Conservation (phyloP, 805 yeast genomes). For the Pichia manshurica region DNA sequence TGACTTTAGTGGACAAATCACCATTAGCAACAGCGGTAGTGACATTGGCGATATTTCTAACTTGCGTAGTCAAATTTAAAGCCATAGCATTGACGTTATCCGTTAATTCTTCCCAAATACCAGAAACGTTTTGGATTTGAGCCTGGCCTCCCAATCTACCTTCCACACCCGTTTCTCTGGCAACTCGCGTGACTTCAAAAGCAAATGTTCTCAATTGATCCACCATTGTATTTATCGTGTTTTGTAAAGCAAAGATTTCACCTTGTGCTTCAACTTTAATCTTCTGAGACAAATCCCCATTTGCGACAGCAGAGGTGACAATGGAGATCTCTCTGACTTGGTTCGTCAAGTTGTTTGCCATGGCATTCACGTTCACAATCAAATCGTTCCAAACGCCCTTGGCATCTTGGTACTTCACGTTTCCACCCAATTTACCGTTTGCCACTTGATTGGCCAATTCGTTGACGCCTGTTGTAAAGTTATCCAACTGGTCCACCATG, state of each 20-base stretch:
- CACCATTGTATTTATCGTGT: conserved; percentile 85
- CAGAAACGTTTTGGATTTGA: conserved; percentile 68
- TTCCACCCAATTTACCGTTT: conserved; percentile 86
- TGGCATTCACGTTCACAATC: conserved; percentile 78
- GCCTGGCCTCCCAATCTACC: conserved; percentile 90
- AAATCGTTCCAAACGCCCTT: conserved; percentile 85
- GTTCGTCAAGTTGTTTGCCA: conserved; percentile 82
- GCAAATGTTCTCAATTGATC: conserved; percentile 80
- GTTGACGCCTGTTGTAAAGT: conserved; percentile 76
- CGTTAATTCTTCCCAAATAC: conserved; percentile 82
- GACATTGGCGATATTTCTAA: conserved; percentile 79
- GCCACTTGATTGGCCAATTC: conserved; percentile 87
- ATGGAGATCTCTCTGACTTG: conserved; percentile 88
- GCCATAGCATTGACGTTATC: conserved; percentile 92
- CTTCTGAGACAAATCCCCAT: conserved; percentile 76
- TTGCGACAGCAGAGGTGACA: conserved; percentile 83
- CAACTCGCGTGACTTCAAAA: conserved; percentile 80
- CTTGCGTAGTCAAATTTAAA: conserved; percentile 78
- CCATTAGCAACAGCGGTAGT: conserved; percentile 87
- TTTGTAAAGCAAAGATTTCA: conserved; percentile 77
- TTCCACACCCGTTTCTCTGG: conserved; percentile 85
- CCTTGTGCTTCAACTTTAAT: conserved; percentile 91
- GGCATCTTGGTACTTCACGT: conserved; percentile 77
- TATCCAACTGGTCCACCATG: conserved; percentile 83
- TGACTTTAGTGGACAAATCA: conserved; percentile 72